Percentiles rank a stretch among this genome's conserved stretches.
Evolutionary conservation across 495 filamentous ascomycete genomes (phyloP).

Genomic region (Penicillium manginii): DNA sequence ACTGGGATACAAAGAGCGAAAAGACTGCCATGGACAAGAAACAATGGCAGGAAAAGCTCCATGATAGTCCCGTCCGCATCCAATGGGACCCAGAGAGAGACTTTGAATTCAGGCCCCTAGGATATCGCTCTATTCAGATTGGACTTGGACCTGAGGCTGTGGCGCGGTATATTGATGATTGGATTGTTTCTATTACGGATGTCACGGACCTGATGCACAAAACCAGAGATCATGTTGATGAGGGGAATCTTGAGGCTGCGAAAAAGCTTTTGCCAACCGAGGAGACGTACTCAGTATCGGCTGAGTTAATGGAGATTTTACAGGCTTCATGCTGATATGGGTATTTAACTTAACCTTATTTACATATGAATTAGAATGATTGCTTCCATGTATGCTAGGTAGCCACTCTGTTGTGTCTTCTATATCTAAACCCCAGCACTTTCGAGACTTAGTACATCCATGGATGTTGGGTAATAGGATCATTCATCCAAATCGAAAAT

Average conservation of each 20-base stretch:
- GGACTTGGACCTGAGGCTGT: constrained; percentile 52
- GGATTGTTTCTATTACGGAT: constrained; percentile 60
- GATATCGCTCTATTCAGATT: constrained; percentile 62
- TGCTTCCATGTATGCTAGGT: no score
- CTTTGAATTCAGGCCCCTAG: constrained; percentile 41
- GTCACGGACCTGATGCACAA: constrained; percentile 56
- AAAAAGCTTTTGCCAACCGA: constrained; percentile 50
- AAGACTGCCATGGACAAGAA: neutral
- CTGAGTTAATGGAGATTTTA: constrained; percentile 33
- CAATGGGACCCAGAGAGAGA: constrained; percentile 68
- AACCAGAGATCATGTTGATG: constrained; percentile 49
- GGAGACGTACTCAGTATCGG: constrained; percentile 45
- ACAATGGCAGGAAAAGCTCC: constrained; percentile 29
- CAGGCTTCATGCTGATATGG: neutral
- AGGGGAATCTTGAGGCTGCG: constrained; percentile 36
- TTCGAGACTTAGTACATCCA: no score
- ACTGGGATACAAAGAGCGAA: constrained; percentile 17
- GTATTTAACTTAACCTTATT: no score
- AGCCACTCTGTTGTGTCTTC: no score
- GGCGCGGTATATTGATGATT: constrained; percentile 50
- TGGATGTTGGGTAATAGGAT: neutral
- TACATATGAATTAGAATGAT: no score
- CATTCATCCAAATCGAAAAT: constrained; percentile 65
- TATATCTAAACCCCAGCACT: no score
- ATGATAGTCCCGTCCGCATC: constrained; percentile 47